Evolutionary conservation across 306 rosid species (phyloP), one percentile per base, ranked within the genome.

Genomic region (Prosopis cineraria): DNA sequence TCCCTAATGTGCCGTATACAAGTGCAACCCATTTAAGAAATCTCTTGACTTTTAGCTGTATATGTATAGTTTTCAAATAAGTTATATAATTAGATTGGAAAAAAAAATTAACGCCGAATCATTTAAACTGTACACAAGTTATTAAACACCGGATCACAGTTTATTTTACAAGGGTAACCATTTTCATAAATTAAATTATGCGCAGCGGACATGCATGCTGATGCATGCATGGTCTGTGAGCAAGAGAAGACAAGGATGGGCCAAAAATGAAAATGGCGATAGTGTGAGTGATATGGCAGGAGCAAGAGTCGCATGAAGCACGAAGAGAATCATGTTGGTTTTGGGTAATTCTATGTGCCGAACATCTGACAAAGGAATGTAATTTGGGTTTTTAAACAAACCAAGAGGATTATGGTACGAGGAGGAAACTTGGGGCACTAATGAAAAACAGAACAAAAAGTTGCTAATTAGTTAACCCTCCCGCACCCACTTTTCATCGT

Each of bases 391-490:
- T n/a, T n/a, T n/a, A n/a, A n/a, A n/a, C n/a, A n/a, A n/a, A n/a
- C n/a, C n/a, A n/a, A 41, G 4, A 41, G 45, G 14, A 41, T 10
- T 10, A 5, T 17, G 53, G n/a, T n/a, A n/a, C n/a, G n/a, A 52
- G 4, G 4, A 31, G 75, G 68, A 79, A 83, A 71, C 75, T 64
- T 78, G 2, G 36, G 59, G 68, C 47, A 39, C 16, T 55, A 20
- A n/a, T n/a, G n/a, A n/a, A 80, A 40, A 85, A 65, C 52, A 66
- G 25, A 5, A 20, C 14, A 73, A 79, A 72, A n/a, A 34, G 71
- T 80, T 63, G 75, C 43, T 25, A 65, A 82, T 78, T 90, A 84
- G 94, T 90, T 83, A 17, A 90, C 74, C 91, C 7, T 82, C 81
- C 81, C 82, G 10, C 75, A 84, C 81, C 91, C 87, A 90, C 89